Base-by-base conservation (phyloP, 306 rosid species). In the Castanea crenata region DNA sequence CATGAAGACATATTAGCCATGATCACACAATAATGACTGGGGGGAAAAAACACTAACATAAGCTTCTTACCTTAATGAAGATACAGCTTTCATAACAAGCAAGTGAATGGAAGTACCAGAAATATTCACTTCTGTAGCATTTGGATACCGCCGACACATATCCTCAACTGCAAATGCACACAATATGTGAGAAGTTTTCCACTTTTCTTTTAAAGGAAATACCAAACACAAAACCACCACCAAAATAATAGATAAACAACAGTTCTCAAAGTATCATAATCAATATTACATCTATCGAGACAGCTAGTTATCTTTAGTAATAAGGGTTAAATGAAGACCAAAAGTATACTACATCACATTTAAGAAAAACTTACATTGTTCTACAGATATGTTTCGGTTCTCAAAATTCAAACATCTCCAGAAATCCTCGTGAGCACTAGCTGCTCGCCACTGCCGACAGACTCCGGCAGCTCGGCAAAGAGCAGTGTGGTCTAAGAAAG, bases 391-490 rank as follows among this genome's bases (percentile, higher is more conserved):
- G 84, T 88, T 93, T 54, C 94, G 88, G 76, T 96, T 89, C 86
- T 93, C 96, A 88, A 96, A 93, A 88, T 90, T 87, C 87, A 96
- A 90, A 81, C 85, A 83, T 80, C 84, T 93, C 99, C 99, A 96
- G 79, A 96, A 96, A 85, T 96, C 99, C 83, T 91, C 99, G 81
- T 96, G 99, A 46, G 96, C 93, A 90, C 99, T 91, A 71, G 98
- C 99, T 75, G 80, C 73, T 82, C 92, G 90, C 99, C 99, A 96
- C 81, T 96, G 99, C 85, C 85, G 88, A 82, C 99, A 96, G 38
- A 96, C 98, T 76, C 91, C 83, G 73, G 98, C 98, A 68, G 98
- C 99, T 89, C 81, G 89, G 83, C 99, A 96, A 57, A 96, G 99
- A 89, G 89, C 86, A 78, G 84, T 79, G 75, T 90, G 94, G 87